Conservation (phyloP, 2,329 filamentous ascomycete species). For the Aspergillus ochraceoroseus region DNA sequence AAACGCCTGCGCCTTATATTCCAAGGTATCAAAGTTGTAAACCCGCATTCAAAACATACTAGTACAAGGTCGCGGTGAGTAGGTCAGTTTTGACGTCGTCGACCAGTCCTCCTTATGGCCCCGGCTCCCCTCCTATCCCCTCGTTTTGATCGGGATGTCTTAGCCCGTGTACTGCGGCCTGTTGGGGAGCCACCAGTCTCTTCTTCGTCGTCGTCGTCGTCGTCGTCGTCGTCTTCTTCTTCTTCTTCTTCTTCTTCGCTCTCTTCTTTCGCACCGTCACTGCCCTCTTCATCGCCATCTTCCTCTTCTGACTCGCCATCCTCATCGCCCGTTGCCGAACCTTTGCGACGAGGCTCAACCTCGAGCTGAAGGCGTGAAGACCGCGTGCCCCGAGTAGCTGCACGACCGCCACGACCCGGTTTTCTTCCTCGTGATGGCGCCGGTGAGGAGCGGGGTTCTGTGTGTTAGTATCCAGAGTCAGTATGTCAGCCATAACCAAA, state of each 20-base stretch:
- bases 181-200: constrained; percentile 36
- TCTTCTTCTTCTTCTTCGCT: constrained; percentile 40
- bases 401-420: constrained; percentile 32
- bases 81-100: constrained; percentile 29
- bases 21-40: constrained; percentile 27
- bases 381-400: constrained; percentile 35
- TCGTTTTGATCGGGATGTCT: constrained; percentile 34
- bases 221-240: constrained; percentile 37
- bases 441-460: constrained; percentile 44
- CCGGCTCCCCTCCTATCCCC: constrained; percentile 36
- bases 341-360: constrained; percentile 32
- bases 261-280: constrained; percentile 35
- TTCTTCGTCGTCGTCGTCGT: constrained; percentile 39
- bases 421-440: constrained; percentile 41
- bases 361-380: constrained; percentile 40
- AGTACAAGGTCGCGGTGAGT: not conserved
- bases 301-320: constrained; percentile 41
- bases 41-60: not conserved
- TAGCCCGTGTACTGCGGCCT: constrained; percentile 35
- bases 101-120: constrained; percentile 33
- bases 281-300: constrained; percentile 38
- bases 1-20: constrained; percentile 17
- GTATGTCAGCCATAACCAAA: too few species aligned
- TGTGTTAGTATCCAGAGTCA: constrained; percentile 1
- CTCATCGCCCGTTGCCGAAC: constrained; percentile 31